Conservation (phyloP, 2,329 filamentous ascomycete genomes). For the Sporothrix luriei region DNA sequence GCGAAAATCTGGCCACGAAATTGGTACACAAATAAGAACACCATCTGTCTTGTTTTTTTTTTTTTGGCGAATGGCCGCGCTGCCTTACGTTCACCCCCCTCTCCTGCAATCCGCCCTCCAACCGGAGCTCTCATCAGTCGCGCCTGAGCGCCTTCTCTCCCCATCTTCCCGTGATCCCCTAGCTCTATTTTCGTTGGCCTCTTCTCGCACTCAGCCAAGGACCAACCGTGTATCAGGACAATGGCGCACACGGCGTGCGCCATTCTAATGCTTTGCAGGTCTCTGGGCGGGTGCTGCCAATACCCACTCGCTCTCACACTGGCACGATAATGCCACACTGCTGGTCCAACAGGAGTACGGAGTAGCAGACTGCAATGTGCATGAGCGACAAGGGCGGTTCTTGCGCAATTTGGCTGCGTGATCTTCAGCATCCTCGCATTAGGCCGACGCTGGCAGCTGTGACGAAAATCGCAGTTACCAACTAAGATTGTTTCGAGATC, state of each 20-base stretch:
- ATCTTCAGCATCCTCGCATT: neutral
- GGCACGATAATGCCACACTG: neutral
- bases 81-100: conserved; percentile 27
- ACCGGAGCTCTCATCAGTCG: neutral
- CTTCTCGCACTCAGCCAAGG: neutral
- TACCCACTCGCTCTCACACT: neutral
- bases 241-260: neutral
- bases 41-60: conserved; percentile 27
- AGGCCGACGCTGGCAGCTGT: neutral
- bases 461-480: too few species aligned
- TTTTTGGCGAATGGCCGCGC: conserved; percentile 30
- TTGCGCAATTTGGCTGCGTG: neutral
- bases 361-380: too few species aligned
- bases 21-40: conserved; percentile 1
- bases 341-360: too few species aligned
- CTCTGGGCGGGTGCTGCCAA: too few species aligned
- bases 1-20: conserved; percentile 18
- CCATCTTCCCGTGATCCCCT: neutral
- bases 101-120: neutral
- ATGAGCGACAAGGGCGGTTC: neutral
- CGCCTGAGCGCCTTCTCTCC: neutral
- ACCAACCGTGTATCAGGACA: too few species aligned
- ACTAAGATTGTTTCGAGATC: too few species aligned
- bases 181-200: neutral
- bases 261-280: too few species aligned